A percentile compares a stretch with the other conserved stretches of the same genome.
Evolutionary conservation across 495 filamentous ascomycete species (phyloP).

Genomic region (Glarea lozoyensis): DNA sequence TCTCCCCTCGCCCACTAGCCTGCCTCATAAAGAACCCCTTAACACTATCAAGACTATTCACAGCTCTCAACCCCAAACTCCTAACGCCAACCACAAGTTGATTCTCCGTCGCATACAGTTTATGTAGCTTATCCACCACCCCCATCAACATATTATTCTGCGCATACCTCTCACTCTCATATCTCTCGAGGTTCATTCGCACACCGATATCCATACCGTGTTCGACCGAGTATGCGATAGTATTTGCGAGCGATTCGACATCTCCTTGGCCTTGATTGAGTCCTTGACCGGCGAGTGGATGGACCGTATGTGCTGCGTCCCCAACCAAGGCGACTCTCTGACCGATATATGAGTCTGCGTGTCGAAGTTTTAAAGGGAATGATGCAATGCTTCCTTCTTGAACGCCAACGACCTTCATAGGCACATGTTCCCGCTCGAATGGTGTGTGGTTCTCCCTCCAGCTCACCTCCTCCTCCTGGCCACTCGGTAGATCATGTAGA

Average conservation of each 20-base stretch:
- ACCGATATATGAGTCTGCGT: conserved; percentile 84
- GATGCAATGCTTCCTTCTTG: conserved; percentile 77
- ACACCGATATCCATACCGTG: conserved; percentile 81
- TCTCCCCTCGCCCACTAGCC: conserved; percentile 58
- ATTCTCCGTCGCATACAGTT: conserved; percentile 70
- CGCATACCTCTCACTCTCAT: conserved; percentile 68
- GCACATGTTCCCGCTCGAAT: conserved; percentile 38
- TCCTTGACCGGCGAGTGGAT: conserved; percentile 90
- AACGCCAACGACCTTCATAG: conserved; percentile 51
- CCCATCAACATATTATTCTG: conserved; percentile 80
- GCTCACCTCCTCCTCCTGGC: conserved; percentile 63
- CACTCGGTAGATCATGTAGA: conserved; percentile 54
- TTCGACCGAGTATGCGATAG: conserved; percentile 65
- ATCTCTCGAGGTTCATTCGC: conserved; percentile 64
- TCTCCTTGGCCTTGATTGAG: conserved; percentile 91
- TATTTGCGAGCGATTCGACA: conserved; percentile 62
- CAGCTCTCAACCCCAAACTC: conserved; percentile 63
- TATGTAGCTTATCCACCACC: conserved; percentile 87
- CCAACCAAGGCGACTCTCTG: conserved; percentile 83
- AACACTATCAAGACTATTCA: conserved; percentile 66
- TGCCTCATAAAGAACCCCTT: conserved; percentile 86
- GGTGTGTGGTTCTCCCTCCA: conserved; percentile 72
- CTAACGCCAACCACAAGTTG: conserved; percentile 71
- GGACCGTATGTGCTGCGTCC: conserved; percentile 90
- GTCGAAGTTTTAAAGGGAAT: conserved; percentile 84